Conservation (phyloP, 139 green algal genomes). For the Coelastrella sp. region DNA sequence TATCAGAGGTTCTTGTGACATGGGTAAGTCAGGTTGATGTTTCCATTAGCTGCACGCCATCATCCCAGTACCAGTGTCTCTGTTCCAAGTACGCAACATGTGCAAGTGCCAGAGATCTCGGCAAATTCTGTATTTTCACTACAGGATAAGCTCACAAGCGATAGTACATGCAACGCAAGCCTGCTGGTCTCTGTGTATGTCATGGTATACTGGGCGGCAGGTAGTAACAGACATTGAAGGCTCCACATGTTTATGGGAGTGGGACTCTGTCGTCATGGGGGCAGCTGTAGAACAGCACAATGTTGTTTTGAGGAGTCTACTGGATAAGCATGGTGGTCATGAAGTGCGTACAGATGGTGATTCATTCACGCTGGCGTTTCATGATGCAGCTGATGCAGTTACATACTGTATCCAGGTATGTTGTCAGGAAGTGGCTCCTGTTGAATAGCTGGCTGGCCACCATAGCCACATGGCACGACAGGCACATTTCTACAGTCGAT, state of each 20-base stretch:
- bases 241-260: constrained; percentile 64
- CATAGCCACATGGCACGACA: no score
- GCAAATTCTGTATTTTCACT: background rate
- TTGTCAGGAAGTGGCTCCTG: background rate
- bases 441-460: background rate
- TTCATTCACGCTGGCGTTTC: constrained; percentile 64
- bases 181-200: background rate
- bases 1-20: constrained; percentile 63
- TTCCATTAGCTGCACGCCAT: background rate
- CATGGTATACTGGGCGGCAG: background rate
- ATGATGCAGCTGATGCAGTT: constrained; percentile 66
- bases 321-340: constrained; percentile 64
- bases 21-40: constrained; percentile 53
- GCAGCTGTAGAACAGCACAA: constrained; percentile 67
- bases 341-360: constrained; percentile 72
- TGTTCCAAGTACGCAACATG: background rate
- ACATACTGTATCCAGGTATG: constrained; percentile 64
- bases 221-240: constrained; percentile 43
- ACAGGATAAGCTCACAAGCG: no score
- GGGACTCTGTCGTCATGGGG: constrained; percentile 64
- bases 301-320: constrained; percentile 46
- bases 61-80: background rate
- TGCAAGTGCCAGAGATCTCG: background rate
- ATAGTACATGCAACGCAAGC: background rate
- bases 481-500: no score